Percentiles rank a stretch among this genome's conserved stretches.
These are phyloP conservation scores for Rhodofomes roseus DNA, from an alignment of 1,284 basidiomycete species.

Conservation along the genomic window DNA sequence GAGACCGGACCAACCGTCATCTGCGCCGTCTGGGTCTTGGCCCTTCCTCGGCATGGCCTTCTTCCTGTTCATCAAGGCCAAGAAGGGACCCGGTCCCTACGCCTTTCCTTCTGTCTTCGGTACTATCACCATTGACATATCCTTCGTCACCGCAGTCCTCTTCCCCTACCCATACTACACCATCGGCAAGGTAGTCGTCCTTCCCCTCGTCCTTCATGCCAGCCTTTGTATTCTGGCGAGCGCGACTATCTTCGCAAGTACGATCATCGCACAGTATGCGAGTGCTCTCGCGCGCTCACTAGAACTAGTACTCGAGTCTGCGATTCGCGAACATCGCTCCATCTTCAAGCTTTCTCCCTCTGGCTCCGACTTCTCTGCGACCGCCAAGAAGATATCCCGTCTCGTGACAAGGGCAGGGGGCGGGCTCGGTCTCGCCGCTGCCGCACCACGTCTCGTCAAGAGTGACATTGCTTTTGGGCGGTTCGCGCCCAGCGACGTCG, in stretches of 20 bases:
- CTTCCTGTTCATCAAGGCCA: slow-evolving; percentile 63
- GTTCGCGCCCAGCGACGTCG: slow-evolving; percentile 60
- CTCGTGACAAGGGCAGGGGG: slow-evolving; percentile 50
- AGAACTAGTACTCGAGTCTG: slow-evolving; percentile 43
- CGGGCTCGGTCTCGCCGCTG: slow-evolving; percentile 49
- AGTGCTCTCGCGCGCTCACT: slow-evolving; percentile 50
- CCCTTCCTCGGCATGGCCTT: slow-evolving; percentile 60
- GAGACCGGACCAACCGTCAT: slow-evolving; percentile 63
- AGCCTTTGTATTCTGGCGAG: slow-evolving; percentile 53
- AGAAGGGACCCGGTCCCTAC: slow-evolving; percentile 64
- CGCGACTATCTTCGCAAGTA: slow-evolving; percentile 61
- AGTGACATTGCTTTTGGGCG: slow-evolving; percentile 65
- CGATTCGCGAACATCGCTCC: slow-evolving; percentile 45
- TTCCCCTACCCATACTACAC: slow-evolving; percentile 68
- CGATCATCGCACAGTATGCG: slow-evolving; percentile 63
- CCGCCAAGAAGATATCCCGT: slow-evolving; percentile 27
- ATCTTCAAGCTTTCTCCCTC: slow-evolving; percentile 45
- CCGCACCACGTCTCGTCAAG: slow-evolving; percentile 51
- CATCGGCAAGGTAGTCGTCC: slow-evolving; percentile 47
- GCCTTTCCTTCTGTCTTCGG: slow-evolving; percentile 55
- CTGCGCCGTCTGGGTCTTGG: slow-evolving; percentile 63
- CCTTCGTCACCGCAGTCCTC: slow-evolving; percentile 54
- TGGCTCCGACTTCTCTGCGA: slow-evolving; percentile 42
- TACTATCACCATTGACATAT: slow-evolving; percentile 59
- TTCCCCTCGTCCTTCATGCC: slow-evolving; percentile 63